phyloP scores from a whole-genome alignment of 331 rosid genomes.

The Pyrus hybrid region DNA sequence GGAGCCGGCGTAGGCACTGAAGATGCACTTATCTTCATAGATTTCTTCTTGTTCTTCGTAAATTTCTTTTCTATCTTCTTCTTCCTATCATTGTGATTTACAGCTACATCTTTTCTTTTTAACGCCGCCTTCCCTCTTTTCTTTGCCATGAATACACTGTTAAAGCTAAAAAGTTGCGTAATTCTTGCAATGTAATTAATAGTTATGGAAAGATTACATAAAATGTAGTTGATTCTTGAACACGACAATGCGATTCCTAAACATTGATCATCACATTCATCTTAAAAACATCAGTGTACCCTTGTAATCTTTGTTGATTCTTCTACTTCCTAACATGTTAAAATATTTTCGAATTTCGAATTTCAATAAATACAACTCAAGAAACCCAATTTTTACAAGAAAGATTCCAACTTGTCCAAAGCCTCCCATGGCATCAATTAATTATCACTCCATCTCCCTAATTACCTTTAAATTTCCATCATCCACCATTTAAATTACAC shows the following conservation, averaged over 20 bases:
- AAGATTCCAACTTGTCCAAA: neutral
- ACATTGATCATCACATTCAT: neutral
- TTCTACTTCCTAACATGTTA: neutral
- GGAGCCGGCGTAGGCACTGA: neutral
- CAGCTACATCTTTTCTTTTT: neutral
- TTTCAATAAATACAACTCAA: neutral
- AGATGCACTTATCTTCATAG: neutral
- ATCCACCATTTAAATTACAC: neutral
- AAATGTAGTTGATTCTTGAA: neutral
- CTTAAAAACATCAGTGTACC: neutral
- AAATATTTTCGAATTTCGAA: neutral
- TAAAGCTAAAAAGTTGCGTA: neutral
- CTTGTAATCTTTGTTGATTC: too few relatives aligned
- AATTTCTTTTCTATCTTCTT: neutral
- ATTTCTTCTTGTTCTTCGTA: neutral
- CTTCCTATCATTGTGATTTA: neutral
- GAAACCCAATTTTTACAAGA: neutral
- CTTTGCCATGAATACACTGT: slow-evolving; percentile 13
- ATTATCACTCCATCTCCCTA: neutral
- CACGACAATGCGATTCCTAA: neutral
- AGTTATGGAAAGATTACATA: neutral
- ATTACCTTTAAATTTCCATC: neutral
- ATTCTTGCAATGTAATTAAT: neutral
- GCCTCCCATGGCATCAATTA: neutral
- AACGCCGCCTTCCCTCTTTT: neutral